Evolutionary conservation across 2,329 filamentous ascomycete species (phyloP).

Genomic region (Rosellinia necatrix): DNA sequence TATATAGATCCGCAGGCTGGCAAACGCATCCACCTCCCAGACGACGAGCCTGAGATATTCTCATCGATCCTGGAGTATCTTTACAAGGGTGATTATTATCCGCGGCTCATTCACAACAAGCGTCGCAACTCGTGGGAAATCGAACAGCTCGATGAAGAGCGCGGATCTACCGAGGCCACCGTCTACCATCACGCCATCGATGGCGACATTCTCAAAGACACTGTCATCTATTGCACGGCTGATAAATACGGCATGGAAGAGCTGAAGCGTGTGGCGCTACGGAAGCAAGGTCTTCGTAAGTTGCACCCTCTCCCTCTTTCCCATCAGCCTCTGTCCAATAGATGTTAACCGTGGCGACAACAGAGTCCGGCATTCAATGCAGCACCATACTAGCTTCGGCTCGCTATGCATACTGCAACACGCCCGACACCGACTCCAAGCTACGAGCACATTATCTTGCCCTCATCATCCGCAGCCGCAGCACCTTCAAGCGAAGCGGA

Average conservation of each 20-base stretch:
- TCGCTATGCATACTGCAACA: slow-evolving; percentile 88
- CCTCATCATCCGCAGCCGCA: slow-evolving; percentile 84
- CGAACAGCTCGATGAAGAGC: slow-evolving; percentile 61
- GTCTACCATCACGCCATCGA: slow-evolving; percentile 70
- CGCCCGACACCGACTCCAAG: slow-evolving; percentile 88
- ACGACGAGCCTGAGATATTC: slow-evolving; percentile 89
- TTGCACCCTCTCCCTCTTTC: slow-evolving; percentile 24
- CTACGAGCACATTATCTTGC: slow-evolving; percentile 89
- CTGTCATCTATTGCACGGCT: slow-evolving; percentile 87
- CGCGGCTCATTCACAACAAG: slow-evolving; percentile 81
- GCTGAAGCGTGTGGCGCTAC: slow-evolving; percentile 80
- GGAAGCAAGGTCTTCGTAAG: slow-evolving; percentile 85
- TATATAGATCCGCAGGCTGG: slow-evolving; percentile 60
- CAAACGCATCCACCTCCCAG: slow-evolving; percentile 78
- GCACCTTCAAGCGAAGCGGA: slow-evolving; percentile 89
- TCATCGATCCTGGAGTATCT: slow-evolving; percentile 89
- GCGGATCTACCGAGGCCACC: slow-evolving; percentile 62
- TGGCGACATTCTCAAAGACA: slow-evolving; percentile 80
- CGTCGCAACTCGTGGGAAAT: slow-evolving; percentile 79
- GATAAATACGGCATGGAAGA: slow-evolving; percentile 83
- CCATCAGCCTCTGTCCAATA: neutral
- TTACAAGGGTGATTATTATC: slow-evolving; percentile 93
- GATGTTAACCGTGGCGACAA: slow-evolving; percentile 5
- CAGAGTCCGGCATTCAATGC: slow-evolving; percentile 78
- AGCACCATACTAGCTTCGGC: slow-evolving; percentile 84